Evolutionary conservation across 108 stramenopile genomes (phyloP), one percentile per base, ranked within the genome.

Genomic region (Epithemia pelagica): DNA sequence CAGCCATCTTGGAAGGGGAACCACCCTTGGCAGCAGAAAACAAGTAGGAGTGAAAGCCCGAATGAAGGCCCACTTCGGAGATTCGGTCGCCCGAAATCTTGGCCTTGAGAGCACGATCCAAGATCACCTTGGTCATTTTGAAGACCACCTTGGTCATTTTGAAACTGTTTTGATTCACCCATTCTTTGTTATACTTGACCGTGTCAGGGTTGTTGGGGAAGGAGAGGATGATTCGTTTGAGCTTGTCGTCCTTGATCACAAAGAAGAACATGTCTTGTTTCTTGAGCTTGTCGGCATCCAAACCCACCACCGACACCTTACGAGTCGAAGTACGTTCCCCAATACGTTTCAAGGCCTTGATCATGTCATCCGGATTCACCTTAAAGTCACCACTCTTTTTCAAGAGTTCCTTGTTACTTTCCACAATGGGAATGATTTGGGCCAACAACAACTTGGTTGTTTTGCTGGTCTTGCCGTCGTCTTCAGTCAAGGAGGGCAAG

Each of bases 191-290:
- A 15, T 46, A 58, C 70, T 58, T 58, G 26, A 58, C 23, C 26
- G 57, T 18, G 80, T 80, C 55, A 78, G 21, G 21, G 21, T 7
- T 21, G 15, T 10, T 10, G 10, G 37, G 37, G 15, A 46, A 46
- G 37, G 10, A 10, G 15, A 46, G 37, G 10, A 15, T 46, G 37
- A 46, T 46, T 5, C 37, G 37, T 46, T 46, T 46, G 10, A 46
- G 37, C 15, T 46, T 46, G 37, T 46, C 37, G 15, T 46, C 37
- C 37, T 46, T 46, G 37, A 46, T 15, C 37, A 46, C 10, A 15
- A 46, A 46, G 15, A 46, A 46, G 37, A 46, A 46, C 5, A 10
- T 46, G 15, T 46, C 37, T 15, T 46, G 10, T 46, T 46, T 46
- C 37, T 46, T 5, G 15, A 46, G 37, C 15, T 46, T 46, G 10